These are phyloP conservation scores for Cordyceps javanica DNA, from an alignment of 2,329 filamentous ascomycete species.

Conservation along the genomic window DNA sequence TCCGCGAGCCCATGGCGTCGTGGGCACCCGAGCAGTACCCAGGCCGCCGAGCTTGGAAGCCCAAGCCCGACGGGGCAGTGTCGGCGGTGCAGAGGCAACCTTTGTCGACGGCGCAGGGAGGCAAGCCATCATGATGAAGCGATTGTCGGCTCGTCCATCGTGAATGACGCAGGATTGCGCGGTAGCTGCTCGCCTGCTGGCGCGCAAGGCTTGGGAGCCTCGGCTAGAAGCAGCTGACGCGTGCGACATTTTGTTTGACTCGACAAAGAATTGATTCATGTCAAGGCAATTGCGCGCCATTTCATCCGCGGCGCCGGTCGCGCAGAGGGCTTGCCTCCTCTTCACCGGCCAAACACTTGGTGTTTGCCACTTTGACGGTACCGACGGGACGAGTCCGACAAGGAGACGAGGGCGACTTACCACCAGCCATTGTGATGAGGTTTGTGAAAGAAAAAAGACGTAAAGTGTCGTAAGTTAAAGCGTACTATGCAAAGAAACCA, in stretches of 20 bases:
- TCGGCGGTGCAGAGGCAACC: not conserved
- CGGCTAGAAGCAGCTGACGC: not conserved
- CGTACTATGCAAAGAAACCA: constrained; percentile 14
- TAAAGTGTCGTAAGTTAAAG: constrained; percentile 17
- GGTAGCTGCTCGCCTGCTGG: not conserved
- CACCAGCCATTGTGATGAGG: constrained; percentile 37
- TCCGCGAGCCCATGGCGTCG: not conserved
- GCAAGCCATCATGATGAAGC: not conserved
- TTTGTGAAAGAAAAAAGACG: constrained; percentile 17
- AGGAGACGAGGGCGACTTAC: constrained; percentile 29
- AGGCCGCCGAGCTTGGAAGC: not conserved
- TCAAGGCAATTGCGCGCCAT: not conserved
- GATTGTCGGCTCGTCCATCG: not conserved
- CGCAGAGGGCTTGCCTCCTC: too few relatives aligned
- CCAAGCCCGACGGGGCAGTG: not conserved
- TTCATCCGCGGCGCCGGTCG: too few relatives aligned
- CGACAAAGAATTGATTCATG: not conserved
- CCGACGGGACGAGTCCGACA: constrained; percentile 3
- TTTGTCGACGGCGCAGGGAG: not conserved
- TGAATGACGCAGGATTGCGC: not conserved
- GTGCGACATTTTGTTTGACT: constrained; percentile 10
- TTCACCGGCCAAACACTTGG: not conserved
- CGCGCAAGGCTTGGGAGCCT: not conserved
- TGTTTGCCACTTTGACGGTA: not conserved
- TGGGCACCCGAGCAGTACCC: not conserved